Percentiles rank a stretch among this genome's conserved stretches.
phyloP scores from a whole-genome alignment of 208 protist genomes.

The Strigomonas galati region DNA sequence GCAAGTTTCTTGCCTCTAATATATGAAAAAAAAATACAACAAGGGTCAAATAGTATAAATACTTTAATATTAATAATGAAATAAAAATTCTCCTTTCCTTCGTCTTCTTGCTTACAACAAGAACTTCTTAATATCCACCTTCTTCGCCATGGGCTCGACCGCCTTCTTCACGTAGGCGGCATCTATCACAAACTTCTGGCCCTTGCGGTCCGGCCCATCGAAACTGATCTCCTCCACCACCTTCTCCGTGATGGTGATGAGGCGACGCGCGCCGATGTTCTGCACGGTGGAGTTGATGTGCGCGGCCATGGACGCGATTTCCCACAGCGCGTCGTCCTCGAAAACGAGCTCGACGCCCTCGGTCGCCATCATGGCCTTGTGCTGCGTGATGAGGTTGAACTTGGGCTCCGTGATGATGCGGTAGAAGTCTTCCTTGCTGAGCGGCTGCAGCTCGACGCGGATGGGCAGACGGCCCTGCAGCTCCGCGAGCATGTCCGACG shows the following conservation, averaged over 20 bases:
- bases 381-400: conserved; percentile 95
- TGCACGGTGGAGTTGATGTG: conserved; percentile 96
- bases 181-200: conserved; percentile 85
- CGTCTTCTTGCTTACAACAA: conserved; percentile 50
- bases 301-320: conserved; percentile 94
- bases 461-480: conserved; percentile 97
- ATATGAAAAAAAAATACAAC: too few species aligned
- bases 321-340: conserved; percentile 90
- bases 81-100: conserved; percentile 8
- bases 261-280: conserved; percentile 97
- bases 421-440: conserved; percentile 95
- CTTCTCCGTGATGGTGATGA: conserved; percentile 97
- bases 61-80: too few species aligned
- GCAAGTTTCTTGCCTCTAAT: too few species aligned
- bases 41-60: too few species aligned
- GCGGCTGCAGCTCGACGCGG: conserved; percentile 96
- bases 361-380: conserved; percentile 94
- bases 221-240: conserved; percentile 97
- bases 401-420: conserved; percentile 98
- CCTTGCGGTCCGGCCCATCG: conserved; percentile 80
- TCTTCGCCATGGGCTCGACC: conserved; percentile 88
- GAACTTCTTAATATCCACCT: conserved; percentile 94
- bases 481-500: conserved; percentile 94
- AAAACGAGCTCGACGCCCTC: conserved; percentile 96
- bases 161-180: conserved; percentile 88